These are phyloP conservation scores for Solanum raphanifolium DNA, from an alignment of 257 asterid genomes.

Conservation along the genomic window DNA sequence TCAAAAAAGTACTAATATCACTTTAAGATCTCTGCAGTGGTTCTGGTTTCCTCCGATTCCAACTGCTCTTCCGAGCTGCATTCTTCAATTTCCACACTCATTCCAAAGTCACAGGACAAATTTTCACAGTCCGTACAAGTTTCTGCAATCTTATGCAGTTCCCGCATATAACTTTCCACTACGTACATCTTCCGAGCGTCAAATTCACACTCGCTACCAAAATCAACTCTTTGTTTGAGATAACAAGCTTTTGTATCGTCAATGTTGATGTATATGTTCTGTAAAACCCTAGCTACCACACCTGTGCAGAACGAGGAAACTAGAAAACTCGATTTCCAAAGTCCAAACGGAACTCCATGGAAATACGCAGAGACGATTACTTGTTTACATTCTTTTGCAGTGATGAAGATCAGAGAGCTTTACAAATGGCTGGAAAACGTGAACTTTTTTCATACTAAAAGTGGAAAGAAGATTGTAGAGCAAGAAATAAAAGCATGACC, in stretches of 20 bases:
- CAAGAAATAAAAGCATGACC: not conserved
- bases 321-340: not conserved
- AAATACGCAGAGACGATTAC: not conserved
- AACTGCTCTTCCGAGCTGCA: conserved; percentile 10
- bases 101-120: conserved; percentile 1
- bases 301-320: not conserved
- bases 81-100: conserved; percentile 10
- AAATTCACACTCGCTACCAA: not conserved
- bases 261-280: not conserved
- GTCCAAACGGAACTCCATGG: not conserved
- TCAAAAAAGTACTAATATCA: not conserved
- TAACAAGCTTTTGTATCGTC: not conserved
- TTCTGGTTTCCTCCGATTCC: conserved; percentile 2
- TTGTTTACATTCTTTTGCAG: not conserved
- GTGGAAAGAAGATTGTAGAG: not conserved
- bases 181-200: not conserved
- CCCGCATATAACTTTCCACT: not conserved
- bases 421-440: not conserved
- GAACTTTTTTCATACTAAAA: not conserved
- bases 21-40: conserved; percentile 13
- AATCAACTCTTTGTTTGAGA: not conserved
- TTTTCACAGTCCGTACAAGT: not conserved
- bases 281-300: conserved; percentile 11
- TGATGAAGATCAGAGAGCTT: not conserved
- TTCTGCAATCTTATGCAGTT: not conserved